Evolutionary conservation across 345 rosid species (phyloP).

Genomic region (Corchorus capsularis): DNA sequence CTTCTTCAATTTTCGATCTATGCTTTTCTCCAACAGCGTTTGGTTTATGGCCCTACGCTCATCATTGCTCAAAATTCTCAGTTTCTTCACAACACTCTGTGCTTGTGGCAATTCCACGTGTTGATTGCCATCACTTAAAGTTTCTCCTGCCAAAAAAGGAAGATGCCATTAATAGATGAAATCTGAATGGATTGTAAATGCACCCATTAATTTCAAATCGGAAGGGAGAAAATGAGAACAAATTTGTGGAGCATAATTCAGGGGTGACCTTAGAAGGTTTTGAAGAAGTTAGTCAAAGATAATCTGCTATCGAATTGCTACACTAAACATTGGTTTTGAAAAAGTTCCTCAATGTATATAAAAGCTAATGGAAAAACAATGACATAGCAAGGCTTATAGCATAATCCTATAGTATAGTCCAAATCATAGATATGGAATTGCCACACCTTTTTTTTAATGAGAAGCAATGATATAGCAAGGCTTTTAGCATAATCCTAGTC

Average conservation of each 20-base stretch:
- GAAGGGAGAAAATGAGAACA: no score
- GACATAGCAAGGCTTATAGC: no score
- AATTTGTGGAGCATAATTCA: not conserved
- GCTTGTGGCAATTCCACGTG: no score
- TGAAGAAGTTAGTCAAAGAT: not conserved
- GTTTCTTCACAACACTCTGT: no score
- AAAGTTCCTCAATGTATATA: not conserved
- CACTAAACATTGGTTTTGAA: not conserved
- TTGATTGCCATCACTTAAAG: no score
- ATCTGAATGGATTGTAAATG: no score
- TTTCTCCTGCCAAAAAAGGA: no score
- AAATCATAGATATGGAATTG: not conserved
- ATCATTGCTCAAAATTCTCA: not conserved
- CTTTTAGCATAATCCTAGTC: not conserved
- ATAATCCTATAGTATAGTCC: no score
- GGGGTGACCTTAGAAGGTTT: not conserved
- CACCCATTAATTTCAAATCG: no score
- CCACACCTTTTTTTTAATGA: not conserved
- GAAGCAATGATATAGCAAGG: not conserved
- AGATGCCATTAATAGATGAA: no score
- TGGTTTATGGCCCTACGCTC: not conserved
- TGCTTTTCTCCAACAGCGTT: not conserved
- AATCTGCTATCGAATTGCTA: not conserved
- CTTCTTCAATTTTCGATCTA: not conserved
- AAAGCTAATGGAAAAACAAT: conserved; percentile 11